Conservation (phyloP, 192 early-diverging fungal species). For the Powellomyces hirtus region DNA sequence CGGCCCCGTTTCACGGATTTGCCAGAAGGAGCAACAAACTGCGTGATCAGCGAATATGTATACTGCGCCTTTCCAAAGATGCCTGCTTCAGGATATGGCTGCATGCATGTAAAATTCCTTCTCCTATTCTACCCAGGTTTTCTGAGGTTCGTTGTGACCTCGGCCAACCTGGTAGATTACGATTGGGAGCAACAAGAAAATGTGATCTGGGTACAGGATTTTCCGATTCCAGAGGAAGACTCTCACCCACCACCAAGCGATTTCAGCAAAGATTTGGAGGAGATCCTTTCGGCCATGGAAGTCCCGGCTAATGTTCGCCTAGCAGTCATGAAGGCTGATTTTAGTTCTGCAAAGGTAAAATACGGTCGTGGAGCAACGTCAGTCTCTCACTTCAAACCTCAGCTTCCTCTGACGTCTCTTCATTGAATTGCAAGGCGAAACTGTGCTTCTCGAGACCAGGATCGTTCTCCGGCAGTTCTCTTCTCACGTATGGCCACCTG, state of each 20-base stretch:
- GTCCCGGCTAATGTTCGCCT: background rate
- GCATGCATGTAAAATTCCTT: slow-evolving; percentile 35
- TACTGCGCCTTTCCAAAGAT: background rate
- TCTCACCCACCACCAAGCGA: background rate
- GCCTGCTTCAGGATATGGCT: background rate
- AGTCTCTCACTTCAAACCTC: background rate
- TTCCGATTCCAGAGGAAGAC: background rate
- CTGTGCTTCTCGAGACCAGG: slow-evolving; percentile 29
- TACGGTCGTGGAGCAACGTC: too few relatives aligned
- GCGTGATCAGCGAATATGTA: background rate
- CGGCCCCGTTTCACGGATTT: slow-evolving; percentile 6
- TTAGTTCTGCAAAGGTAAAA: background rate
- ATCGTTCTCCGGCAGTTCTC: background rate
- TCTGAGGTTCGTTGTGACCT: slow-evolving; percentile 31
- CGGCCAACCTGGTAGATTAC: slow-evolving; percentile 37
- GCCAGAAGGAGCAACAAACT: background rate
- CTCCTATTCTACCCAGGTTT: slow-evolving; percentile 20
- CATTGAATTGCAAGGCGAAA: background rate
- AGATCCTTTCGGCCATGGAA: slow-evolving; percentile 30
- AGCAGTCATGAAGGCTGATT: slow-evolving; percentile 15
- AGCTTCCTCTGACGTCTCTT: background rate
- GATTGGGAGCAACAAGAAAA: slow-evolving; percentile 40
- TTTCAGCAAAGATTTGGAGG: slow-evolving; percentile 11
- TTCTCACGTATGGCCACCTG: background rate
- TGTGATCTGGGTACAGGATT: slow-evolving; percentile 17